Percentiles rank a stretch among this genome's conserved stretches.
These are phyloP conservation scores for Musa schizocarpa DNA, from an alignment of 176 grass and related monocot species.

Conservation along the genomic window DNA sequence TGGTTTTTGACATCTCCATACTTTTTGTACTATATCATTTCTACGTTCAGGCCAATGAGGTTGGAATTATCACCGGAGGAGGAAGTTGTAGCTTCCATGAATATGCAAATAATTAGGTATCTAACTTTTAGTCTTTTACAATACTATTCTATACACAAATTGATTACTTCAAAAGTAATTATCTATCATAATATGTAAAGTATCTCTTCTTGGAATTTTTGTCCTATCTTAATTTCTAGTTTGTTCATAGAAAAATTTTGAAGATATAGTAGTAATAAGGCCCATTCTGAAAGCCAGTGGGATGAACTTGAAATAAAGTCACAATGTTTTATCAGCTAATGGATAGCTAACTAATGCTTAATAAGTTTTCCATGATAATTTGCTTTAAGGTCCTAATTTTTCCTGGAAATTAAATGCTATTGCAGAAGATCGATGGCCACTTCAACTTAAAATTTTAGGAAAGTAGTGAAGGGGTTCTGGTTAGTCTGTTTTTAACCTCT, in stretches of 20 bases:
- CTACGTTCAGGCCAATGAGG: conserved; percentile 50
- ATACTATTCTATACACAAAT: background rate
- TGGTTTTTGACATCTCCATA: conserved; percentile 6
- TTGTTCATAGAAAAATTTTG: background rate
- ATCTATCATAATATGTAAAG: background rate
- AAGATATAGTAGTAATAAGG: background rate
- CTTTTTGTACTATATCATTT: conserved; percentile 27
- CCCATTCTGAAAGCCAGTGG: background rate
- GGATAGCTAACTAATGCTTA: no score
- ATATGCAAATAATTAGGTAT: conserved; percentile 90
- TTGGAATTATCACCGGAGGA: conserved; percentile 95
- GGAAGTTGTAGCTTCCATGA: conserved; percentile 80
- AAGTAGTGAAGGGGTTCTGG: no score
- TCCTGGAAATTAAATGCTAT: no score
- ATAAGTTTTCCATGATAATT: no score
- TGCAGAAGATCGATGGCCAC: no score
- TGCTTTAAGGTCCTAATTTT: no score
- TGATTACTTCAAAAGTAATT: conserved; percentile 8
- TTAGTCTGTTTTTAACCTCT: no score
- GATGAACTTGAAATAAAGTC: no score
- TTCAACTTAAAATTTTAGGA: no score
- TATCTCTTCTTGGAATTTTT: background rate
- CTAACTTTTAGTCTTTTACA: background rate
- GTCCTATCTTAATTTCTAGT: background rate
- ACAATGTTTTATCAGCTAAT: no score